Conservation (phyloP, 2,329 filamentous ascomycete species). For the Penicillium occitanis region DNA sequence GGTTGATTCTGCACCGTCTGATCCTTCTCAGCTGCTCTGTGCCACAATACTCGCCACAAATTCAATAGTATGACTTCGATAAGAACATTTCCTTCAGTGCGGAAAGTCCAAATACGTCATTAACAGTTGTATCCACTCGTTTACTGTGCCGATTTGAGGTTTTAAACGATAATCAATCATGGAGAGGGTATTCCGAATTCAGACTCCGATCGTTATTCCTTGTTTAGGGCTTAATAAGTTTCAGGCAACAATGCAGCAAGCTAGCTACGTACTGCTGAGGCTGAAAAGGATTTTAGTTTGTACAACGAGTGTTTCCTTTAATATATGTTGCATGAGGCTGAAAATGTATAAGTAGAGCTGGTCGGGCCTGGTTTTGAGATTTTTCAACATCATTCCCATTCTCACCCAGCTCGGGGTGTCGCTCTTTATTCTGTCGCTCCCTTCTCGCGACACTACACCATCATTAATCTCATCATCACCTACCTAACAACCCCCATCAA, state of each 20-base stretch:
- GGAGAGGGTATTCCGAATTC: background rate
- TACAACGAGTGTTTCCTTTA: background rate
- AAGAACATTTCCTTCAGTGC: too few relatives aligned
- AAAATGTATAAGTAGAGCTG: background rate
- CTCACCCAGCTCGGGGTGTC: too few relatives aligned
- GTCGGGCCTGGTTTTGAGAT: background rate
- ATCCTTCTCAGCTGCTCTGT: background rate
- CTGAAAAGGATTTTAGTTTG: background rate
- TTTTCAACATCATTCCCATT: background rate
- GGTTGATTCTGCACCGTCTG: background rate
- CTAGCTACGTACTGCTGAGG: background rate
- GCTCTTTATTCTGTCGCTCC: background rate
- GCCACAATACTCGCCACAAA: background rate
- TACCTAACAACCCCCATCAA: background rate
- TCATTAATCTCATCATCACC: background rate
- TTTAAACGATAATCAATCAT: background rate
- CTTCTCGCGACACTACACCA: background rate
- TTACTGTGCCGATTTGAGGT: background rate
- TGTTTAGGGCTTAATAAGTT: background rate
- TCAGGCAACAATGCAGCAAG: conserved; percentile 8
- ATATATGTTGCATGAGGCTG: background rate
- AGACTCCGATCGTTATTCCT: background rate
- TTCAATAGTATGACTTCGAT: background rate
- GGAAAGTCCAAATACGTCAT: background rate
- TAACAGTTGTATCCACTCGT: background rate